phyloP scores from a whole-genome alignment of 106 monocot species.

The Hemerocallis citrina region DNA sequence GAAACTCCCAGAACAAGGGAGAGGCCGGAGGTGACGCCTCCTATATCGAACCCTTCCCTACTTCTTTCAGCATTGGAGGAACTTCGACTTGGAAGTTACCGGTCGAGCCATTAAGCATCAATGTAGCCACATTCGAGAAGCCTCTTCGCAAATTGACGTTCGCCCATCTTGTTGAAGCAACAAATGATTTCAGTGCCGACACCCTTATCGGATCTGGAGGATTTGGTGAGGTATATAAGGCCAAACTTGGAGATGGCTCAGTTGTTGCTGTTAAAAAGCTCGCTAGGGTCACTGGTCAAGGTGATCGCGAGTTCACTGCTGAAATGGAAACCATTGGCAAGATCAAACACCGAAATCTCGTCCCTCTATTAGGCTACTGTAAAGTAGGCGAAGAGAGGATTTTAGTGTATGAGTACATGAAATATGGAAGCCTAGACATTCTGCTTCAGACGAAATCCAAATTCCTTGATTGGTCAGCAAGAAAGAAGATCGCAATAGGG shows the following conservation, averaged over 20 bases:
- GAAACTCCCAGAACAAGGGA: conserved; percentile 5
- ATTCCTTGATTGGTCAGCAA: conserved; percentile 26
- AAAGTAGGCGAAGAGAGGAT: conserved; percentile 70
- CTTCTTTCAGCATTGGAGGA: conserved; percentile 7
- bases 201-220: conserved; percentile 51
- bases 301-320: conserved; percentile 49
- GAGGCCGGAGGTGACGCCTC: not conserved
- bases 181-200: conserved; percentile 43
- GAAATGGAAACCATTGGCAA: conserved; percentile 71
- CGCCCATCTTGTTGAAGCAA: conserved; percentile 43
- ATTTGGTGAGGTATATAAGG: conserved; percentile 56
- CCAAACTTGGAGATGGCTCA: conserved; percentile 25
- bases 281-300: conserved; percentile 27
- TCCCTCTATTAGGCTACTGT: conserved; percentile 80
- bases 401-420: conserved; percentile 67
- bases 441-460: conserved; percentile 13
- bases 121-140: conserved; percentile 43
- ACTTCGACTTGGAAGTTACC: conserved; percentile 26
- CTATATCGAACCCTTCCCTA: conserved; percentile 18
- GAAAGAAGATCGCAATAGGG: conserved; percentile 53
- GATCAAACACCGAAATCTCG: conserved; percentile 63
- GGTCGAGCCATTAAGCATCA: conserved; percentile 39
- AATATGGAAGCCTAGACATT: conserved; percentile 41
- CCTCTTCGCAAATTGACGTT: conserved; percentile 42
- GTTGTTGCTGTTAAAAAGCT: conserved; percentile 58